Percentiles rank a stretch among this genome's conserved stretches.
Evolutionary conservation across 352 stramenopile species (phyloP).

Genomic region (Phytopythium montanum): DNA sequence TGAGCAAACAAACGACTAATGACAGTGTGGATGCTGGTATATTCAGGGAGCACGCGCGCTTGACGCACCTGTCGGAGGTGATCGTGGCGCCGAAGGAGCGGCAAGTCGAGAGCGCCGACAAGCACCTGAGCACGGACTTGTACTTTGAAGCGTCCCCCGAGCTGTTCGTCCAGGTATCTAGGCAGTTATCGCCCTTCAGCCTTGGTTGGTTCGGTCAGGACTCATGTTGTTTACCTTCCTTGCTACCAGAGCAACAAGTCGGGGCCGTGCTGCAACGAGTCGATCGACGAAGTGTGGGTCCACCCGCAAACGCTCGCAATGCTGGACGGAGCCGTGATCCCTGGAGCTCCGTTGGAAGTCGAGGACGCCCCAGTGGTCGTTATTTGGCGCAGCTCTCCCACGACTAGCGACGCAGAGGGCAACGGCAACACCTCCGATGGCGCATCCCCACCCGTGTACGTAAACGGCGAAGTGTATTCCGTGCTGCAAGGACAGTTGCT

Average conservation of each 20-base stretch:
- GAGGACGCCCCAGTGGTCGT: slow-evolving; percentile 37
- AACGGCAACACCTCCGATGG: background rate
- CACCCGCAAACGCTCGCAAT: slow-evolving; percentile 55
- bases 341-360: slow-evolving; percentile 17
- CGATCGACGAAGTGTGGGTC: slow-evolving; percentile 60
- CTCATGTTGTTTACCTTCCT: background rate
- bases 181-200: background rate
- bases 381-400: slow-evolving; percentile 26
- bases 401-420: background rate
- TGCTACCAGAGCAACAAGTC: slow-evolving; percentile 13
- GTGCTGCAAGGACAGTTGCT: background rate
- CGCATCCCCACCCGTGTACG: background rate
- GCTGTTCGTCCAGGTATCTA: slow-evolving; percentile 43
- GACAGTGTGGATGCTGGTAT: background rate
- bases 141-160: slow-evolving; percentile 56
- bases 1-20: background rate
- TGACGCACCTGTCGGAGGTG: slow-evolving; percentile 69
- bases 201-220: background rate
- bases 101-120: slow-evolving; percentile 18
- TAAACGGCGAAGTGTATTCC: background rate
- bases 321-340: slow-evolving; percentile 50
- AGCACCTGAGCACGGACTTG: slow-evolving; percentile 38
- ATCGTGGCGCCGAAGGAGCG: slow-evolving; percentile 78
- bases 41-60: slow-evolving; percentile 55
- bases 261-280: slow-evolving; percentile 19